Evolutionary conservation across 2,329 filamentous ascomycete species (phyloP).

Genomic region (Teratosphaeria destructans): DNA sequence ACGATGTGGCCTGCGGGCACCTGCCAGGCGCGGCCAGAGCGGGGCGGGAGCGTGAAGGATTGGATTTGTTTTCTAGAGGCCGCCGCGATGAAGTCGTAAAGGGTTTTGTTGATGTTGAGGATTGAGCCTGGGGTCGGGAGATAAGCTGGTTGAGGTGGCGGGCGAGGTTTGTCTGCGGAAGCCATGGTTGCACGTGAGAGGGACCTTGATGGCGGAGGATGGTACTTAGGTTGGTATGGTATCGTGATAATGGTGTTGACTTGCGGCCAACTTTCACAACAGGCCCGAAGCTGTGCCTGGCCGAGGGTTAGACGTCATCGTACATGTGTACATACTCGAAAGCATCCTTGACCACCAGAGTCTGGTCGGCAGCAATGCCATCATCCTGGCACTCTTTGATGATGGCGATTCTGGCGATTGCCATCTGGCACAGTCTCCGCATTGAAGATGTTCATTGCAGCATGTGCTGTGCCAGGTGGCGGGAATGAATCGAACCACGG

Average conservation of each 20-base stretch:
- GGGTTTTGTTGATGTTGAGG: constrained; percentile 16
- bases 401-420: neutral
- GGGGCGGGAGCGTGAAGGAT: constrained; percentile 51
- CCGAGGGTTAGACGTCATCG: neutral
- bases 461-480: neutral
- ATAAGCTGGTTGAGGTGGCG: constrained; percentile 23
- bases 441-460: neutral
- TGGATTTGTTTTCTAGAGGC: constrained; percentile 13
- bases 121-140: constrained; percentile 20
- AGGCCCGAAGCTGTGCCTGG: neutral
- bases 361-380: neutral
- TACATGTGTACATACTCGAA: neutral
- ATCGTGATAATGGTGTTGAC: neutral
- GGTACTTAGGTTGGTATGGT: neutral
- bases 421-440: neutral
- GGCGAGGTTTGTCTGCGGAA: neutral
- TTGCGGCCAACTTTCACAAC: neutral
- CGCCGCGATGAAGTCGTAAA: constrained; percentile 19
- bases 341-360: neutral
- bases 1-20: constrained; percentile 59
- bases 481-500: constrained; percentile 63
- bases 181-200: constrained; percentile 1
- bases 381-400: neutral
- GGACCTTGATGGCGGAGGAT: neutral
- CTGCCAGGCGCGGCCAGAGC: constrained; percentile 63